Percentiles rank a stretch among this genome's conserved stretches.
Conservation (phyloP, 2,329 filamentous ascomycete species). For the Geoglossum cookeanum region DNA sequence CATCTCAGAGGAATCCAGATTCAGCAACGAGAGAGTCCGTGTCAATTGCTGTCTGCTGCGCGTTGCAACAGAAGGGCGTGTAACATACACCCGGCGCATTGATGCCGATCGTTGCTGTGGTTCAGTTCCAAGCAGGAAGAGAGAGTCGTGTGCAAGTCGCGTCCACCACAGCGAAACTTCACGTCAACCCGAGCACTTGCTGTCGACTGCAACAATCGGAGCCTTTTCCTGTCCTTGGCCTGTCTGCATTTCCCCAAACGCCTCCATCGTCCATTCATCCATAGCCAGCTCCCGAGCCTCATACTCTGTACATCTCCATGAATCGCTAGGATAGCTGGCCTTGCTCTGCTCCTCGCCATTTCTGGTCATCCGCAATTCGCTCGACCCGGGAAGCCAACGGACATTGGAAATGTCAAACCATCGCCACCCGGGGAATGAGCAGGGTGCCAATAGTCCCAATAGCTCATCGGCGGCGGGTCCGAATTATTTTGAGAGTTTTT, state of each 20-base stretch:
- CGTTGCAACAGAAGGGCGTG: background rate
- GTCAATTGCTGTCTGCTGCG: background rate
- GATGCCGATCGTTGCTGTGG: background rate
- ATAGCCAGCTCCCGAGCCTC: background rate
- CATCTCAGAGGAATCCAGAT: no score
- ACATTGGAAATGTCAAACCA: constrained; percentile 1
- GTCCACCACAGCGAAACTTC: background rate
- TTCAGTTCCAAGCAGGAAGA: background rate
- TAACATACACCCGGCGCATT: background rate
- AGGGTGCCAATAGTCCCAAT: background rate
- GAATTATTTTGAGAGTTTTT: constrained; percentile 4
- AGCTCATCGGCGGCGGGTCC: background rate
- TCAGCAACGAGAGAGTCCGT: background rate
- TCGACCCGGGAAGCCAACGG: background rate
- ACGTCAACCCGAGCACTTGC: background rate
- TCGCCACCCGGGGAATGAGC: background rate
- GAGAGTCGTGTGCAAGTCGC: background rate
- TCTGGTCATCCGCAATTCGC: background rate
- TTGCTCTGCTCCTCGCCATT: background rate
- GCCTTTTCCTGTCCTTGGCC: background rate
- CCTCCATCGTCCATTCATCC: no score
- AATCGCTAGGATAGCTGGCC: background rate
- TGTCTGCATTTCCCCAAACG: background rate
- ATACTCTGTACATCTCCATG: background rate
- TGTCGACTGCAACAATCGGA: background rate